Evolutionary conservation across 306 rosid species (phyloP), one percentile per base, ranked within the genome.

Genomic region (Cicer arietinum): DNA sequence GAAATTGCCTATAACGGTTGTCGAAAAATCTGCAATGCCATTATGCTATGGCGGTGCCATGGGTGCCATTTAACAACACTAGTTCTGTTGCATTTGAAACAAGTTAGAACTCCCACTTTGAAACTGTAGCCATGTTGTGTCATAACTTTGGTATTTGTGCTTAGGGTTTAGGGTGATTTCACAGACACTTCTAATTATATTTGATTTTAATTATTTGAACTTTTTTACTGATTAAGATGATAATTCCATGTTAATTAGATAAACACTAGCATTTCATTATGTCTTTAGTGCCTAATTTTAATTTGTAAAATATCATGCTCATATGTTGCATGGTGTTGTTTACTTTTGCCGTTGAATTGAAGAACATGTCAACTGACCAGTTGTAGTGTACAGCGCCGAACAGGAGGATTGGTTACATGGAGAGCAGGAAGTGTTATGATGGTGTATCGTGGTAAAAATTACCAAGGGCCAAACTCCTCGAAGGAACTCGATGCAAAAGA

Each of bases 341-440:
- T 45, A 10, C 42, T 40, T 69, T 74, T 11, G 66, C 10, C 10
- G 10, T 30, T 3, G 70, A 17, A 13, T 74, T 76, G 75, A 53
- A 65, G 73, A 66, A 48, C 58, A 48, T 75, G 81, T 83, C 64
- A 57, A 82, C 90, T 94, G 85, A 94, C 74, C 66, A 74, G 82
- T 77, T 84, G 71, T 87, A 70, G 80, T 88, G 93, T 82, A 70
- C 97, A 95, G 99, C 93, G 92, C 62, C 90, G 99, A 71, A 95
- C 98, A 3, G 97, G 98, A 69, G 99, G 99, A 57, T 84, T 95
- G 78, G 92, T 95, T 71, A 68, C 89, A 6, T 95, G 99, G 99
- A 84, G 82, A 75, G 84, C 98, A 1, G 99, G 99, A 61, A 95
- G 99, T 82, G 92, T 92, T 60, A 95, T 92, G 99, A 83, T 95